Evolutionary conservation across 2,329 filamentous ascomycete species (phyloP).

Genomic region (Colletotrichum paranaense): DNA sequence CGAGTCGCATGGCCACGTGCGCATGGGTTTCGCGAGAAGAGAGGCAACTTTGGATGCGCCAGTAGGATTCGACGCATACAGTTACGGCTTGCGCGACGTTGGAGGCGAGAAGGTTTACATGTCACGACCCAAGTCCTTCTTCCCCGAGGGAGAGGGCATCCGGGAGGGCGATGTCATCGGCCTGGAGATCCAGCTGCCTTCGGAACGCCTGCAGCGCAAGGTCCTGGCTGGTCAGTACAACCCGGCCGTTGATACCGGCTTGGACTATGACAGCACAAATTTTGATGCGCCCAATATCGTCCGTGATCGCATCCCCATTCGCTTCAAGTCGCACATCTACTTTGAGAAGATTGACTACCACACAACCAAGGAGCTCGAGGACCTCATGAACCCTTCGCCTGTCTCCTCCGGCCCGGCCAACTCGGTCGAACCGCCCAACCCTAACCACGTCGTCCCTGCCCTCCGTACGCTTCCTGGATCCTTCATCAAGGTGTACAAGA

Average conservation of each 20-base stretch:
- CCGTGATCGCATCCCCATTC: conserved; percentile 93
- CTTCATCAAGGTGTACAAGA: conserved; percentile 91
- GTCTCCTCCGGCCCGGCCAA: conserved; percentile 52
- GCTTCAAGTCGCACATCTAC: conserved; percentile 92
- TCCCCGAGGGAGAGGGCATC: conserved; percentile 81
- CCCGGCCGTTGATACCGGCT: conserved; percentile 78
- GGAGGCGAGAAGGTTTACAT: conserved; percentile 93
- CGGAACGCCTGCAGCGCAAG: conserved; percentile 86
- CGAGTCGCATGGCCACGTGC: conserved; percentile 72
- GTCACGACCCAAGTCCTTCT: conserved; percentile 92
- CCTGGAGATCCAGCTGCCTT: conserved; percentile 90
- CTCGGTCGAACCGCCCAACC: conserved; percentile 71
- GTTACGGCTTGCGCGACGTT: conserved; percentile 91
- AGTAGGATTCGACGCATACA: conserved; percentile 90
- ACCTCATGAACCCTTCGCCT: conserved; percentile 78
- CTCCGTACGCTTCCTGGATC: conserved; percentile 89
- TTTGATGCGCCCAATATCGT: conserved; percentile 83
- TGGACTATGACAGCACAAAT: conserved; percentile 65
- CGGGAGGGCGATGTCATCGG: conserved; percentile 94
- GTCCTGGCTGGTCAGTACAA: conserved; percentile 90
- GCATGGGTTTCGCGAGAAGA: conserved; percentile 86
- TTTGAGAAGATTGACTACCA: conserved; percentile 95
- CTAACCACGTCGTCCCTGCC: conserved; percentile 78
- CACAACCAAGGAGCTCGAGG: conserved; percentile 87
- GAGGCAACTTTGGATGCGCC: conserved; percentile 86